A percentile compares a stretch with the other conserved stretches of the same genome.
phyloP scores from a whole-genome alignment of 2,329 filamentous ascomycete genomes.

The Emydomyces testavorans region DNA sequence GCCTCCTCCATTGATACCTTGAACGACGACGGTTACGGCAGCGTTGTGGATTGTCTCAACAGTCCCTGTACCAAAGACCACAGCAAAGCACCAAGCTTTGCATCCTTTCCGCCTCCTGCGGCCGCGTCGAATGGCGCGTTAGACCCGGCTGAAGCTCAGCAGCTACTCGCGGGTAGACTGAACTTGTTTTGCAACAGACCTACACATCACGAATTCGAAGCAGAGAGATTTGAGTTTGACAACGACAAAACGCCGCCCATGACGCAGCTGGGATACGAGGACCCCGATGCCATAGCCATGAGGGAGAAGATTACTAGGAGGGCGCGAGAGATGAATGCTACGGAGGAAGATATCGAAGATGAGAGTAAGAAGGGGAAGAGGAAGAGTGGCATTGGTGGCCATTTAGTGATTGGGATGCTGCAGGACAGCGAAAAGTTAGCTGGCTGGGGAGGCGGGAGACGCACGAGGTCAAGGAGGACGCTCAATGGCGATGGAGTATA shows the following conservation, averaged over 20 bases:
- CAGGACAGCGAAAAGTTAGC: slow-evolving; percentile 25
- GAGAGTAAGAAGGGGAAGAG: background rate
- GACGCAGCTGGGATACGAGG: slow-evolving; percentile 41
- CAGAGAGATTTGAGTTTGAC: slow-evolving; percentile 22
- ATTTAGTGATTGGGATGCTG: slow-evolving; percentile 23
- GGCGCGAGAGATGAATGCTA: slow-evolving; percentile 33
- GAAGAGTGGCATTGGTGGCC: background rate
- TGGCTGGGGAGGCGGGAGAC: slow-evolving; percentile 27
- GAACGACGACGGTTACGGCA: slow-evolving; percentile 35
- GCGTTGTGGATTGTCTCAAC: slow-evolving; percentile 25
- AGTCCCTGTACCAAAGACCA: slow-evolving; percentile 18
- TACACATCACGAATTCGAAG: slow-evolving; percentile 17
- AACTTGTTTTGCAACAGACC: slow-evolving; percentile 16
- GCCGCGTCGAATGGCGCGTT: slow-evolving; percentile 8
- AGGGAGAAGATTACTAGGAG: slow-evolving; percentile 44
- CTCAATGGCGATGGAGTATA: slow-evolving; percentile 16
- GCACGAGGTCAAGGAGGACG: slow-evolving; percentile 25
- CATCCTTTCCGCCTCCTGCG: slow-evolving; percentile 22
- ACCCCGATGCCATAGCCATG: slow-evolving; percentile 43
- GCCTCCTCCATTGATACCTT: slow-evolving; percentile 42
- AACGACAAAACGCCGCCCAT: slow-evolving; percentile 30
- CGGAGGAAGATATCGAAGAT: background rate
- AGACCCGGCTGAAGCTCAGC: slow-evolving; percentile 15
- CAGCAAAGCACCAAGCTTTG: slow-evolving; percentile 24
- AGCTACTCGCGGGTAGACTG: slow-evolving; percentile 13